phyloP scores from a whole-genome alignment of 2,329 filamentous ascomycete species.

The Volutella citrinella region DNA sequence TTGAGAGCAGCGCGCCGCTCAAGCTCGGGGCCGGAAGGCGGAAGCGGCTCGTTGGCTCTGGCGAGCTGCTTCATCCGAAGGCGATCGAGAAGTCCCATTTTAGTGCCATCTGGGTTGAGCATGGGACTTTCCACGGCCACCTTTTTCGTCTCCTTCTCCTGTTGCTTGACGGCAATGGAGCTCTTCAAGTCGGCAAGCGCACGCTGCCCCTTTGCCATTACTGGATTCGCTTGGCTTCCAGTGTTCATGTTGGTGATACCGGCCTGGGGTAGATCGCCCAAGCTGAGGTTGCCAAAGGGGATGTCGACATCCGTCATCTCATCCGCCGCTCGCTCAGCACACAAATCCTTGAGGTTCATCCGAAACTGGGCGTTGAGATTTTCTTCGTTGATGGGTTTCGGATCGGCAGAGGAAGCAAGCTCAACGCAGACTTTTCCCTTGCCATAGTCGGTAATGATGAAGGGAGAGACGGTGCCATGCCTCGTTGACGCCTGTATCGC shows the following conservation, averaged over 20 bases:
- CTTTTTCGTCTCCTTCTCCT: conserved; percentile 39
- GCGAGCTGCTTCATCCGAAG: conserved; percentile 68
- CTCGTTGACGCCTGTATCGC: conserved; percentile 53
- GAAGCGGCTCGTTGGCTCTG: conserved; percentile 52
- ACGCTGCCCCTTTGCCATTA: conserved; percentile 64
- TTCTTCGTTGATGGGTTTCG: conserved; percentile 45
- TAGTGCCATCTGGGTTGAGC: conserved; percentile 42
- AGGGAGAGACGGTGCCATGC: conserved; percentile 30
- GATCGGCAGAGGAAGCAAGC: conserved; percentile 38
- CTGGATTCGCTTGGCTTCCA: conserved; percentile 46
- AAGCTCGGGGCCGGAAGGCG: conserved; percentile 55
- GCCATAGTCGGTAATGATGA: conserved; percentile 51
- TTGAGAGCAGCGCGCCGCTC: conserved; percentile 63
- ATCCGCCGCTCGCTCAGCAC: conserved; percentile 15
- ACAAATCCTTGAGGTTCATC: conserved; percentile 50
- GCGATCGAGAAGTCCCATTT: conserved; percentile 72
- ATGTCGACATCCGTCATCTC: conserved; percentile 23
- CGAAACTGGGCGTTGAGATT: conserved; percentile 54
- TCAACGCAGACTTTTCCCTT: conserved; percentile 58
- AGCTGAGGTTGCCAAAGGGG: conserved; percentile 42
- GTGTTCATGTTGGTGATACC: conserved; percentile 31
- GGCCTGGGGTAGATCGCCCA: conserved; percentile 42
- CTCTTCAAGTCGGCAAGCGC: conserved; percentile 67
- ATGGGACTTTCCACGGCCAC: conserved; percentile 27
- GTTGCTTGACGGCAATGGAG: conserved; percentile 52